These are phyloP conservation scores for Amylocystis lapponica DNA, from an alignment of 768 basidiomycete genomes.

Conservation along the genomic window DNA sequence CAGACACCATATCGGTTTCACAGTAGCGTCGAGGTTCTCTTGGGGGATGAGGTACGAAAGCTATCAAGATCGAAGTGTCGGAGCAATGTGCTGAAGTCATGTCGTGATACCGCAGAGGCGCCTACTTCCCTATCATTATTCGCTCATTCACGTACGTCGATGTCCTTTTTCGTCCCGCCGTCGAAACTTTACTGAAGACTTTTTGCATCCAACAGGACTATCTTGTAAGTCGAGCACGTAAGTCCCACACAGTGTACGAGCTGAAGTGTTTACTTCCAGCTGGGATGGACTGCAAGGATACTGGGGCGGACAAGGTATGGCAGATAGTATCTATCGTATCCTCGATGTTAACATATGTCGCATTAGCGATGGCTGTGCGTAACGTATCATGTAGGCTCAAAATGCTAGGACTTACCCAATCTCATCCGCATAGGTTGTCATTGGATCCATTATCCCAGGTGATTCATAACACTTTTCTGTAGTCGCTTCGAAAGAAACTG, in stretches of 20 bases:
- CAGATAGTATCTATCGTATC: no score
- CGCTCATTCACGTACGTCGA: slow-evolving; percentile 1
- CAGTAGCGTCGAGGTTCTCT: slow-evolving; percentile 1
- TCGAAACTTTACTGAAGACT: background rate
- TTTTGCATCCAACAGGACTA: slow-evolving; percentile 2
- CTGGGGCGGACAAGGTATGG: slow-evolving; percentile 3
- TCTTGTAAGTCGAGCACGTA: slow-evolving; percentile 1
- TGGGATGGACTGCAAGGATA: slow-evolving; percentile 4
- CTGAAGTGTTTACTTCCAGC: background rate
- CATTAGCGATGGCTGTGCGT: background rate
- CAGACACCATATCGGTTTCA: slow-evolving; percentile 4
- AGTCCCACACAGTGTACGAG: no score
- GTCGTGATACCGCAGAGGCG: no score
- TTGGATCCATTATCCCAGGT: slow-evolving; percentile 2
- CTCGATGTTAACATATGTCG: no score
- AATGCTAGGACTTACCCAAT: background rate
- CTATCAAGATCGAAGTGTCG: no score
- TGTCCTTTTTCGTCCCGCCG: background rate
- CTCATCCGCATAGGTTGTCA: background rate
- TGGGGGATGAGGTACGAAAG: slow-evolving; percentile 5
- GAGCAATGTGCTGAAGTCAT: no score
- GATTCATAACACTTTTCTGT: background rate
- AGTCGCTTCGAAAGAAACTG: no score
- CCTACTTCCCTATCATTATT: slow-evolving; percentile 3
- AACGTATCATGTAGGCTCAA: background rate